Percentiles rank a stretch among this genome's conserved stretches.
phyloP scores from a whole-genome alignment of 1,139 yeast genomes.

The Hemisphaericaspora subhashii region DNA sequence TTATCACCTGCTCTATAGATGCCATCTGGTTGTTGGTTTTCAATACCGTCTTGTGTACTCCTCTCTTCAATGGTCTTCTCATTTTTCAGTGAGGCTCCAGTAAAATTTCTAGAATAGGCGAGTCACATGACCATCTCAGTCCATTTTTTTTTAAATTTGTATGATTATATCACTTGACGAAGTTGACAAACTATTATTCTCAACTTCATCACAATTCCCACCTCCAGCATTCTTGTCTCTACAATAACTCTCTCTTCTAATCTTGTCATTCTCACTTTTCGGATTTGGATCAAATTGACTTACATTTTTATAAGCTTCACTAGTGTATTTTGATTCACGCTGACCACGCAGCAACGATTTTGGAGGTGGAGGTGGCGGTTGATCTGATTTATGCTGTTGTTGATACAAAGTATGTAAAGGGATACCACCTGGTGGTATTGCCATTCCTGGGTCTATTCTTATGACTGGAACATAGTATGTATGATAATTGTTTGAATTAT shows the following conservation, averaged over 20 bases:
- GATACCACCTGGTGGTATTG: slow-evolving; percentile 28
- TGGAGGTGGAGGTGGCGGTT: background rate
- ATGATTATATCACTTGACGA: slow-evolving; percentile 14
- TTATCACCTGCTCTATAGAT: background rate
- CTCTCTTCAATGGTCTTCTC: background rate
- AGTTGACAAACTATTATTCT: slow-evolving; percentile 3
- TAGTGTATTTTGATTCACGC: background rate
- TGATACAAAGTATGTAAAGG: slow-evolving; percentile 9
- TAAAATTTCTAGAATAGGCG: no score
- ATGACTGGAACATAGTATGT: slow-evolving; percentile 13
- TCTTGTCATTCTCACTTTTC: background rate
- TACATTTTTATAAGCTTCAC: background rate
- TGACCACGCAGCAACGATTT: background rate
- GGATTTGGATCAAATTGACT: background rate
- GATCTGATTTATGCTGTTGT: background rate
- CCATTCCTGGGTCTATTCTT: slow-evolving; percentile 25
- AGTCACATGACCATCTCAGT: slow-evolving; percentile 1
- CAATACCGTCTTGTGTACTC: background rate
- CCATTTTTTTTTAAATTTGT: slow-evolving; percentile 7
- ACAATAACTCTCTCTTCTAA: background rate
- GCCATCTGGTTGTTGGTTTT: background rate
- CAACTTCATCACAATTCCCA: background rate
- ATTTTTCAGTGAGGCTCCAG: background rate
- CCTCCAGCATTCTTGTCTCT: background rate
- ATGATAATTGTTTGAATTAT: background rate